These are phyloP conservation scores for Chrysophaeum taylorii DNA, from an alignment of 352 stramenopile genomes.

Conservation along the genomic window DNA sequence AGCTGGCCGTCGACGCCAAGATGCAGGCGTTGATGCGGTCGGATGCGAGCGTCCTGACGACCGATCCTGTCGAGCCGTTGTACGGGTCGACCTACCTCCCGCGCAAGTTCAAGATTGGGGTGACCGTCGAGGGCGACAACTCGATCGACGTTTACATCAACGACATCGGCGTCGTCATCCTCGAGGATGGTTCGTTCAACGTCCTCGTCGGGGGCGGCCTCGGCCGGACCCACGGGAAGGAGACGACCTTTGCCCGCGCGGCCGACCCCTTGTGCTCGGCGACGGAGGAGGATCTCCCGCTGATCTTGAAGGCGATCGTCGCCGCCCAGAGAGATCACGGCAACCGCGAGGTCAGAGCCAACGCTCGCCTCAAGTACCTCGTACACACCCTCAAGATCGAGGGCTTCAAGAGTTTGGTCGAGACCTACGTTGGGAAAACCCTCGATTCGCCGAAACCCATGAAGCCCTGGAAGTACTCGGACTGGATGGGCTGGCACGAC, in stretches of 20 bases:
- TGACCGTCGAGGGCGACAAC: slow-evolving; percentile 92
- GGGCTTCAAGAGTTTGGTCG: slow-evolving; percentile 79
- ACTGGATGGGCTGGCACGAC: slow-evolving; percentile 77
- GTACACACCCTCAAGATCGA: slow-evolving; percentile 90
- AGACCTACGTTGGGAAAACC: slow-evolving; percentile 72
- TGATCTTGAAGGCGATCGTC: slow-evolving; percentile 81
- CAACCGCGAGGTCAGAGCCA: slow-evolving; percentile 88
- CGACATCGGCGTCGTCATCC: slow-evolving; percentile 81
- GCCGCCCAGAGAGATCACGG: slow-evolving; percentile 87
- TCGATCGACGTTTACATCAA: slow-evolving; percentile 94
- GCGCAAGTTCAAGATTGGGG: slow-evolving; percentile 97
- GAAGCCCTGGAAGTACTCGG: slow-evolving; percentile 63
- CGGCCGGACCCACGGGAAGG: slow-evolving; percentile 94
- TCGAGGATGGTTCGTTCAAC: slow-evolving; percentile 78
- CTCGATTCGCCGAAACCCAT: slow-evolving; percentile 54
- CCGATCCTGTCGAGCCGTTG: slow-evolving; percentile 72
- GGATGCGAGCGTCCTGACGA: slow-evolving; percentile 57
- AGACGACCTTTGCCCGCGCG: slow-evolving; percentile 87
- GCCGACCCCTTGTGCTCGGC: slow-evolving; percentile 89
- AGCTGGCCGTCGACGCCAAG: background rate
- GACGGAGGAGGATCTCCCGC: slow-evolving; percentile 70
- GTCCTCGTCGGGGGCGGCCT: slow-evolving; percentile 89
- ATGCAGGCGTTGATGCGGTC: slow-evolving; percentile 23
- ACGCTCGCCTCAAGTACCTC: slow-evolving; percentile 95
- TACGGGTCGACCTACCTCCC: slow-evolving; percentile 92